A percentile compares a stretch with the other conserved stretches of the same genome.
Conservation (phyloP, 2,329 filamentous ascomycete genomes). For the Fusarium clavum region DNA sequence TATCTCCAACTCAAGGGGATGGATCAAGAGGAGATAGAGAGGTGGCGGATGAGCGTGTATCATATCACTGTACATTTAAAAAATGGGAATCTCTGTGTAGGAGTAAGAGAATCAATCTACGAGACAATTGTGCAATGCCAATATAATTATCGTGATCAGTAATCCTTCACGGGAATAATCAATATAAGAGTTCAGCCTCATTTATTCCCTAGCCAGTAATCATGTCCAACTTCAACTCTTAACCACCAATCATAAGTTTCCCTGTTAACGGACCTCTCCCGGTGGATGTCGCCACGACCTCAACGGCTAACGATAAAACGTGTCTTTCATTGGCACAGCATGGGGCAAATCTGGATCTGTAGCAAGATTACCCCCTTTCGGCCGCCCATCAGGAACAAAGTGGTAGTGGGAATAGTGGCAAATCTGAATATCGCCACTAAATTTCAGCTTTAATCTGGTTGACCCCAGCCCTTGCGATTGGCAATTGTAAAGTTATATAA, state of each 20-base stretch:
- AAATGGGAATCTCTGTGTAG: slow-evolving; percentile 40
- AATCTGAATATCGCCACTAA: slow-evolving; percentile 12
- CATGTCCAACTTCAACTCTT: background rate
- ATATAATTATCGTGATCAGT: background rate
- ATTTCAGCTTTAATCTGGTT: background rate
- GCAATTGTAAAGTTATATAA: background rate
- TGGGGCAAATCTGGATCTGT: background rate
- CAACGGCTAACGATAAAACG: background rate
- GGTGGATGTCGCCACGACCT: background rate
- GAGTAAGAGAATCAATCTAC: slow-evolving; percentile 26
- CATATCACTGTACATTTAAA: slow-evolving; percentile 48
- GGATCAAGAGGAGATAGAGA: slow-evolving; percentile 56
- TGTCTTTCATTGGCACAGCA: background rate
- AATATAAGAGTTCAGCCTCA: background rate
- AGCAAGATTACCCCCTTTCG: background rate
- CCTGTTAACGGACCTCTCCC: background rate
- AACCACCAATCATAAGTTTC: background rate
- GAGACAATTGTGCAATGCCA: background rate
- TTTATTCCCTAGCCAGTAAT: background rate
- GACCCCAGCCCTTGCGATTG: background rate
- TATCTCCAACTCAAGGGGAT: slow-evolving; percentile 56
- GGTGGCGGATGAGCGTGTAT: slow-evolving; percentile 29
- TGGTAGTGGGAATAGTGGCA: background rate
- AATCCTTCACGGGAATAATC: background rate
- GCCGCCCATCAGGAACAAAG: background rate